phyloP scores from a whole-genome alignment of 2,329 filamentous ascomycete genomes.

The Paraconiothyrium sp. region DNA sequence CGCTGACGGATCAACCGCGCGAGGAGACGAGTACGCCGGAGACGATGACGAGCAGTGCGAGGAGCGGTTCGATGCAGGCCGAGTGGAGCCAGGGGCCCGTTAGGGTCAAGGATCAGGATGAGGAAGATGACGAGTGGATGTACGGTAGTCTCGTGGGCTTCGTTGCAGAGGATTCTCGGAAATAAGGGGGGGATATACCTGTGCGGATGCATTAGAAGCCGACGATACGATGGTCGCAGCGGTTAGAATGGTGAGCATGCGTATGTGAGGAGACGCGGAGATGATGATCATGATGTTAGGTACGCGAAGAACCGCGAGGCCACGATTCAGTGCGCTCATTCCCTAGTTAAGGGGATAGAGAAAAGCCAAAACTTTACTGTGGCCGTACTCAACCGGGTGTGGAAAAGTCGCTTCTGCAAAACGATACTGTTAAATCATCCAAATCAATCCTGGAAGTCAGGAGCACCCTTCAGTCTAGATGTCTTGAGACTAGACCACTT shows the following conservation, averaged over 20 bases:
- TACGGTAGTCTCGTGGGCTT: slow-evolving; percentile 11
- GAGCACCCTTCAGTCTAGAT: too few species aligned
- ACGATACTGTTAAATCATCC: too few species aligned
- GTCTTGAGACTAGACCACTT: too few species aligned
- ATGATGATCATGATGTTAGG: neutral
- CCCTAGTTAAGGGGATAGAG: neutral
- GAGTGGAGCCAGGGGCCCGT: neutral
- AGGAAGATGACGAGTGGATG: slow-evolving; percentile 15
- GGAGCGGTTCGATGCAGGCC: neutral
- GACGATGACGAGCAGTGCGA: neutral
- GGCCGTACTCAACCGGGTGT: too few species aligned
- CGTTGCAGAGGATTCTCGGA: neutral
- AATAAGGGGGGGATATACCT: neutral
- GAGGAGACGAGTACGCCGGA: neutral
- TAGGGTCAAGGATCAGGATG: neutral
- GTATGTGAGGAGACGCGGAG: neutral
- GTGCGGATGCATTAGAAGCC: neutral
- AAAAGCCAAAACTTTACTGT: too few species aligned
- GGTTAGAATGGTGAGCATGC: neutral
- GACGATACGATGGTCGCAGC: neutral
- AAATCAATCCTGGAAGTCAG: too few species aligned
- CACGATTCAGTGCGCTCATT: neutral
- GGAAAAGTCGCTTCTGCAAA: too few species aligned
- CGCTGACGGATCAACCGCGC: neutral
- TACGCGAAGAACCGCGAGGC: neutral